Percentiles rank a stretch among this genome's conserved stretches.
Conservation (phyloP, 2,329 filamentous ascomycete species). For the Clonostachys rhizophaga region DNA sequence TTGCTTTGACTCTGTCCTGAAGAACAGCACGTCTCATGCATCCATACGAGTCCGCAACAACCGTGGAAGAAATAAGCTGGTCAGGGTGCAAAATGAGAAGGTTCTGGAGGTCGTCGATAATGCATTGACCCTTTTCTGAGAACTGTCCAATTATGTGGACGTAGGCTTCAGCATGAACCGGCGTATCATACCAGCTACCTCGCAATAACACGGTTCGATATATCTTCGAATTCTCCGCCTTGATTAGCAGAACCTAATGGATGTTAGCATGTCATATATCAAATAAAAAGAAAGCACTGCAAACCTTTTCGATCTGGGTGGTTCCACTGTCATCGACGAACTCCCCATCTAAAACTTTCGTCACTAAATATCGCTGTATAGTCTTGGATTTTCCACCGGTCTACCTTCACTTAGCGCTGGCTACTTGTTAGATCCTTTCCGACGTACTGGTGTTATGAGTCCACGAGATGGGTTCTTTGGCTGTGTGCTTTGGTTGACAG, state of each 20-base stretch:
- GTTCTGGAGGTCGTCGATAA: slow-evolving; percentile 77
- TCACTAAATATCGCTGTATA: slow-evolving; percentile 84
- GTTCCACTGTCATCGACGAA: slow-evolving; percentile 62
- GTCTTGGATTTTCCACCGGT: slow-evolving; percentile 62
- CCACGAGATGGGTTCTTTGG: slow-evolving; percentile 31
- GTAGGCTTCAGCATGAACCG: slow-evolving; percentile 68
- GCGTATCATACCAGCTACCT: slow-evolving; percentile 82
- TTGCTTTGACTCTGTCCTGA: slow-evolving; percentile 91
- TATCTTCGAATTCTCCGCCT: slow-evolving; percentile 67
- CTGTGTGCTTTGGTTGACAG: slow-evolving; percentile 51
- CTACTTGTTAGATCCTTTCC: slow-evolving; percentile 8
- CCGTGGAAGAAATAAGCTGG: slow-evolving; percentile 89
- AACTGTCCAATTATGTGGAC: slow-evolving; percentile 86
- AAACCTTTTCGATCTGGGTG: slow-evolving; percentile 66
- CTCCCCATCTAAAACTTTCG: slow-evolving; percentile 64
- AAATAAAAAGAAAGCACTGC: slow-evolving; percentile 4
- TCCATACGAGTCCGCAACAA: slow-evolving; percentile 92
- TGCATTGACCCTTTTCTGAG: slow-evolving; percentile 62
- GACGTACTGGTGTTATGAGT: slow-evolving; percentile 28
- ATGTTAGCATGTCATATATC: slow-evolving; percentile 7
- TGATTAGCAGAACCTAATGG: slow-evolving; percentile 69
- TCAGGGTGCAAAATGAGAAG: slow-evolving; percentile 93
- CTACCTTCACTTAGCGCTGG: slow-evolving; percentile 63
- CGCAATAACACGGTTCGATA: slow-evolving; percentile 70
- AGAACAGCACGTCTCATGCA: slow-evolving; percentile 89